Evolutionary conservation across 2,329 filamentous ascomycete species (phyloP), one percentile per base, ranked within the genome.

Genomic region (Cercospora sojina): DNA sequence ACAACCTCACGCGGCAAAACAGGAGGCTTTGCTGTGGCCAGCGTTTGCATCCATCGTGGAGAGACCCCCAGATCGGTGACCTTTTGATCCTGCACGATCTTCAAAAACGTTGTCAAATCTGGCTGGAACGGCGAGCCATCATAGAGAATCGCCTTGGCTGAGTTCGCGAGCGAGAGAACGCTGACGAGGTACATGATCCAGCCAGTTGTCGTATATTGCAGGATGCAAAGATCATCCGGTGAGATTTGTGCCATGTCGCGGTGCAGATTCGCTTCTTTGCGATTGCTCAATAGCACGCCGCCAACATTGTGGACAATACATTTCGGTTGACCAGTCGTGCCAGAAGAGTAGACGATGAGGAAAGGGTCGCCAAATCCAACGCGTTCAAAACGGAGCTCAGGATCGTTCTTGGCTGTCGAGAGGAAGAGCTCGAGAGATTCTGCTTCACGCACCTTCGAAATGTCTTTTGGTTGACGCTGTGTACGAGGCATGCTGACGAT

Each of bases 141-240:
- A 76, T 96, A 96, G n/a, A 94, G 81, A 1, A 96, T 78, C 1
- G 85, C 81, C 5, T 86, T 83, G 0, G 83, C 82, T 7, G 91
- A 91, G 43, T 83, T 79, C 1, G 90, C 72, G 7, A 94, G 81
- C 3, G 83, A 81, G 20, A 83, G 81, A 0, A 91, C 81, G 41
- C 84, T 85, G 2, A 83, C 79, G 8, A 93, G 80, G 75, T 94
- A 95, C 92, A 96, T 96, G 79, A 96, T 95, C 92, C 92, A 96
- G 0, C 91, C 90, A 0, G 90, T 92, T 0, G 84, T 86, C 0
- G 84, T 89, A 72, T 87, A 89, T 73, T 89, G 87, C 35, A 89
- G 70, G 0, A 83, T 80, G 16, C 76, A 82, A 1, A 80, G 75
- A 2, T 72, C 61, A 13, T 73, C 69, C 1, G 73, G 70, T 47